A percentile compares a stretch with the other conserved stretches of the same genome.
These are phyloP conservation scores for Gynandropsis gynandra DNA, from an alignment of 345 rosid genomes.

Conservation along the genomic window DNA sequence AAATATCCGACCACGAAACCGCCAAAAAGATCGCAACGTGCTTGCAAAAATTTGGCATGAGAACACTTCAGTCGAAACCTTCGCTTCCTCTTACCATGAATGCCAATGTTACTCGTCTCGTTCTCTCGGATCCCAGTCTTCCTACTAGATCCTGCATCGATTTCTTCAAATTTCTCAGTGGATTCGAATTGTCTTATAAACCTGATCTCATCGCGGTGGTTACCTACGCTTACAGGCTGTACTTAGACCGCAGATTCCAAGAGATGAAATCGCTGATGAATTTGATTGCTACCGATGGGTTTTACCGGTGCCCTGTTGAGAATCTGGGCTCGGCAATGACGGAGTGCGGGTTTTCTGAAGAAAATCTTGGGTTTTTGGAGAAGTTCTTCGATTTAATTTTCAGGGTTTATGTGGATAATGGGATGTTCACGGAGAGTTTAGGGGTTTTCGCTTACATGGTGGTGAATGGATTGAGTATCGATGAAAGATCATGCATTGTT, in stretches of 20 bases:
- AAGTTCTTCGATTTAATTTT: slow-evolving; percentile 55
- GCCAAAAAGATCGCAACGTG: slow-evolving; percentile 18
- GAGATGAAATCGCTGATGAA: slow-evolving; percentile 46
- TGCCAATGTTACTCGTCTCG: slow-evolving; percentile 36
- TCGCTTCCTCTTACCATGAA: slow-evolving; percentile 42
- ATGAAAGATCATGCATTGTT: slow-evolving; percentile 71
- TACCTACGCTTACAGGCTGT: slow-evolving; percentile 39
- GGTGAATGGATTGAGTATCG: slow-evolving; percentile 38
- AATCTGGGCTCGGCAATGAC: slow-evolving; percentile 31
- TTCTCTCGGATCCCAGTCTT: slow-evolving; percentile 46
- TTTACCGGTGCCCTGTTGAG: slow-evolving; percentile 30
- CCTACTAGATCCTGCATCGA: slow-evolving; percentile 42
- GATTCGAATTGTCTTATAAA: slow-evolving; percentile 30
- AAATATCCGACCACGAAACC: slow-evolving; percentile 20
- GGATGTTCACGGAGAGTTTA: slow-evolving; percentile 47
- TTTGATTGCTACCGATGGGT: slow-evolving; percentile 30
- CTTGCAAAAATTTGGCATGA: slow-evolving; percentile 27
- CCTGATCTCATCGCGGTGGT: slow-evolving; percentile 48
- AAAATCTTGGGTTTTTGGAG: slow-evolving; percentile 30
- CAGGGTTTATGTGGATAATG: slow-evolving; percentile 59
- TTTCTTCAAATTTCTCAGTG: slow-evolving; percentile 47
- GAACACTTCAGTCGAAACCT: slow-evolving; percentile 32
- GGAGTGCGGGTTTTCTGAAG: slow-evolving; percentile 23
- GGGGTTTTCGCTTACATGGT: slow-evolving; percentile 56
- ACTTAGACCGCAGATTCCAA: slow-evolving; percentile 34